Evolutionary conservation across 257 asterid species (phyloP), one percentile per base, ranked within the genome.

Genomic region (Fraxinus excelsior): DNA sequence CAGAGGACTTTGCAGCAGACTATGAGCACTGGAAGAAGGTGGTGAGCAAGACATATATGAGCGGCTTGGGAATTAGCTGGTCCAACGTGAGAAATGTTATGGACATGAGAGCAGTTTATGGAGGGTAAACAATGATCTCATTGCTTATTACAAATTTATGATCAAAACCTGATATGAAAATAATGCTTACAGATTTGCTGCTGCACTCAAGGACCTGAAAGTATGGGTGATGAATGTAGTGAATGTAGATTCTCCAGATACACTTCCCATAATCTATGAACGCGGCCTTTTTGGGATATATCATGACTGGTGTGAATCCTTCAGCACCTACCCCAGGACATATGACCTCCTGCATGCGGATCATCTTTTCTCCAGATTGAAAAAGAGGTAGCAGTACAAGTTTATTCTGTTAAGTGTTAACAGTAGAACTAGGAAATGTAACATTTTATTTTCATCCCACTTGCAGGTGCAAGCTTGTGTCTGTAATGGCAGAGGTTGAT

Each of bases 231-330:
- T 94, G 89, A 94, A 94, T 78, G 96, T 94, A 73, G 97, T 94
- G 86, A 92, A 94, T 42, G 44, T 82, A 25, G 92, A 94, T 77
- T 81, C 94, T 46, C 92, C 97, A 18, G 97, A 92, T 71, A 94
- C 98, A 34, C 97, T 94, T 72, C 97, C 98, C 46, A 87, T 94
- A 56, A 90, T 94, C 76, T 94, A 88, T 7, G 97, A 91, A 72
- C 82, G 96, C 18, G 98, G 97, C 25, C 90, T 94, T 67, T 86
- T 92, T 11, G 97, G 98, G 29, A 91, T 94, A 70, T 92, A 90
- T 75, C 98, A 94, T 46, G 96, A 94, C 62, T 94, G 98, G 98
- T 91, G 98, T 28, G 98, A 94, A 84, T 90, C 97, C 58, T 94
- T 91, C 86, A 94, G 96, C 86, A 90, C 97, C 9, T 94, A 94